Conservation (phyloP, 2,329 filamentous ascomycete species). For the Aspergillus brasiliensis region DNA sequence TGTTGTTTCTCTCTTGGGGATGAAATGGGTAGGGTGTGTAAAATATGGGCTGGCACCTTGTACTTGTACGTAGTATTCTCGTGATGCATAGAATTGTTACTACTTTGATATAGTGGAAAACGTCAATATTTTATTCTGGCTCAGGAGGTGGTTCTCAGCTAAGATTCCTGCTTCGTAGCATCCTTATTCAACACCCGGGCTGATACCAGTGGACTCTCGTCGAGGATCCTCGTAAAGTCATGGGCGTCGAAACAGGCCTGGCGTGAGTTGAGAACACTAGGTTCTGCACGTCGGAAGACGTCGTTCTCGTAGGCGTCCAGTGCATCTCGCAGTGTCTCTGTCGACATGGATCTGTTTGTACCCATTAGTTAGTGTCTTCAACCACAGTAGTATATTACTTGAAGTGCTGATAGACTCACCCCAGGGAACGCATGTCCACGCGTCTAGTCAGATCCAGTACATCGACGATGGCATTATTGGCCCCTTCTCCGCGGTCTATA, state of each 20-base stretch:
- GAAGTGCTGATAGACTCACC: background rate
- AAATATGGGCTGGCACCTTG: too few relatives aligned
- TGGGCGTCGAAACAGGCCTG: slow-evolving; percentile 60
- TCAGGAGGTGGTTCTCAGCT: background rate
- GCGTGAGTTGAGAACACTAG: slow-evolving; percentile 54
- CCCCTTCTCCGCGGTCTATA: slow-evolving; percentile 59
- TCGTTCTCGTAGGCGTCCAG: slow-evolving; percentile 47
- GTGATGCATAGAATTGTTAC: too few relatives aligned
- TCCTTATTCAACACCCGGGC: slow-evolving; percentile 31
- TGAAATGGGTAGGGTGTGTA: too few relatives aligned
- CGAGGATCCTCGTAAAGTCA: slow-evolving; percentile 48
- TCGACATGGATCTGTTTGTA: background rate
- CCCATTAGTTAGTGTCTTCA: background rate
- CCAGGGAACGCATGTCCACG: slow-evolving; percentile 20
- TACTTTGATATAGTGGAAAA: too few relatives aligned
- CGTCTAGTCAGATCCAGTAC: slow-evolving; percentile 48
- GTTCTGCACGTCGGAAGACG: slow-evolving; percentile 47
- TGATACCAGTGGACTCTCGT: slow-evolving; percentile 42
- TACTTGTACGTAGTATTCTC: too few relatives aligned
- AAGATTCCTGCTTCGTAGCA: background rate
- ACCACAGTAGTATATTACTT: background rate
- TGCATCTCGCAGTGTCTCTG: slow-evolving; percentile 9
- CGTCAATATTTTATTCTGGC: background rate
- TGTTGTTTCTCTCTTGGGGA: too few relatives aligned
- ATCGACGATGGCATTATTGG: slow-evolving; percentile 60